phyloP scores from a whole-genome alignment of 495 filamentous ascomycete genomes.

The Penicillium subrubescens region DNA sequence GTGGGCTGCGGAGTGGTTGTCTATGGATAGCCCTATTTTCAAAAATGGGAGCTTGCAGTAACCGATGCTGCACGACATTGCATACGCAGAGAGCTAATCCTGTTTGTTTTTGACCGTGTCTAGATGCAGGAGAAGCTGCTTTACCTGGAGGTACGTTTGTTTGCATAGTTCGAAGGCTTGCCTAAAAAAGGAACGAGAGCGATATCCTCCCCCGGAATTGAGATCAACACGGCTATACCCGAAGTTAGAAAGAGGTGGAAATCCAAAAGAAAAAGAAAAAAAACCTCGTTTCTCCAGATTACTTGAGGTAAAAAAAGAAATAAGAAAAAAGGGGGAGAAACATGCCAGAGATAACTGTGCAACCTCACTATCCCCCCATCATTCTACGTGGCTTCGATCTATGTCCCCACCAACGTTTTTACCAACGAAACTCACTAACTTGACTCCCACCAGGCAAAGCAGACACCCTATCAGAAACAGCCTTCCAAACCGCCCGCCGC shows the following conservation, averaged over 20 bases:
- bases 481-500: slow-evolving; percentile 77
- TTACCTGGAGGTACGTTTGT: slow-evolving; percentile 74
- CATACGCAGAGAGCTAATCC: slow-evolving; percentile 21
- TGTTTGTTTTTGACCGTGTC: neutral
- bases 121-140: slow-evolving; percentile 76
- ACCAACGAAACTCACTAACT: neutral
- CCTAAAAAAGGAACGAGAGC: slow-evolving; percentile 1
- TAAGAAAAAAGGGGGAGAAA: neutral
- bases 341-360: neutral
- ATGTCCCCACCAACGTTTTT: neutral
- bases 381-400: neutral
- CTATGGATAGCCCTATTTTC: slow-evolving; percentile 6
- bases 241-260: neutral
- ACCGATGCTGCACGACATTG: slow-evolving; percentile 26
- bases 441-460: slow-evolving; percentile 44
- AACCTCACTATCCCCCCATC: neutral
- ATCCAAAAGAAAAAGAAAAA: neutral
- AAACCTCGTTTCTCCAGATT: neutral
- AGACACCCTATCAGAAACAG: slow-evolving; percentile 48
- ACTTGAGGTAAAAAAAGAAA: neutral
- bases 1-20: neutral
- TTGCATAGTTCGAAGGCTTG: neutral
- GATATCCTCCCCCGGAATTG: neutral
- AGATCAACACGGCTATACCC: neutral
- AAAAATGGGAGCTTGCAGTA: neutral